These are phyloP conservation scores for Pisolithus albus DNA, from an alignment of 768 basidiomycete species.

Conservation along the genomic window DNA sequence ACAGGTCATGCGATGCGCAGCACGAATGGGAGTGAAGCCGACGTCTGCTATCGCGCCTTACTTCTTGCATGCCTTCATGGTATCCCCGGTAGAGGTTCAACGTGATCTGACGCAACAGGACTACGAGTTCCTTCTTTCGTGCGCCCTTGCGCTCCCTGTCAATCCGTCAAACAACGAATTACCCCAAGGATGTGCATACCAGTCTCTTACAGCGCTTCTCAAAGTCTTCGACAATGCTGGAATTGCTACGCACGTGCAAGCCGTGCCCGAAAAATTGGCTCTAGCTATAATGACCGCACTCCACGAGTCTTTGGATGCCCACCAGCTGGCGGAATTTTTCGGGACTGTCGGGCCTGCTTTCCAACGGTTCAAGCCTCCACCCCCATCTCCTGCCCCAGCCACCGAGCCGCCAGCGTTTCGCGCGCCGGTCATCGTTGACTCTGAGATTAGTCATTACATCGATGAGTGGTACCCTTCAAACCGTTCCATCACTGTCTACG, in stretches of 20 bases:
- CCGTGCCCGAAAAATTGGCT: slow-evolving; percentile 14
- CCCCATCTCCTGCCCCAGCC: slow-evolving; percentile 6
- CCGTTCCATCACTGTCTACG: slow-evolving; percentile 21
- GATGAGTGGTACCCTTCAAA: slow-evolving; percentile 29
- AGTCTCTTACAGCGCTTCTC: slow-evolving; percentile 38
- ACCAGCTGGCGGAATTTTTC: slow-evolving; percentile 21
- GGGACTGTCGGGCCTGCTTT: slow-evolving; percentile 14
- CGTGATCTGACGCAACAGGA: slow-evolving; percentile 32
- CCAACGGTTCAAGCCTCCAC: slow-evolving; percentile 9
- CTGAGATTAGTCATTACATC: slow-evolving; percentile 21
- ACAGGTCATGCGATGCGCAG: slow-evolving; percentile 25
- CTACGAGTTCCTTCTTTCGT: slow-evolving; percentile 39
- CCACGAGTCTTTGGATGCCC: slow-evolving; percentile 13
- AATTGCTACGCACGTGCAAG: slow-evolving; percentile 21
- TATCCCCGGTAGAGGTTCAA: slow-evolving; percentile 25
- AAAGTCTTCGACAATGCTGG: slow-evolving; percentile 31
- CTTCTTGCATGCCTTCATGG: slow-evolving; percentile 41
- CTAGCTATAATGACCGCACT: slow-evolving; percentile 18
- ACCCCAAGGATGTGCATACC: slow-evolving; percentile 28
- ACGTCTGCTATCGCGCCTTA: slow-evolving; percentile 30
- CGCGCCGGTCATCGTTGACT: slow-evolving; percentile 17
- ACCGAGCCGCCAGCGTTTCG: slow-evolving; percentile 10
- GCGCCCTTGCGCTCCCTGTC: slow-evolving; percentile 28
- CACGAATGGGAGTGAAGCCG: slow-evolving; percentile 28
- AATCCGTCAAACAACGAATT: slow-evolving; percentile 4